A percentile compares a stretch with the other conserved stretches of the same genome.
These are phyloP conservation scores for Hortaea werneckii DNA, from an alignment of 2,329 filamentous ascomycete genomes.

Conservation along the genomic window DNA sequence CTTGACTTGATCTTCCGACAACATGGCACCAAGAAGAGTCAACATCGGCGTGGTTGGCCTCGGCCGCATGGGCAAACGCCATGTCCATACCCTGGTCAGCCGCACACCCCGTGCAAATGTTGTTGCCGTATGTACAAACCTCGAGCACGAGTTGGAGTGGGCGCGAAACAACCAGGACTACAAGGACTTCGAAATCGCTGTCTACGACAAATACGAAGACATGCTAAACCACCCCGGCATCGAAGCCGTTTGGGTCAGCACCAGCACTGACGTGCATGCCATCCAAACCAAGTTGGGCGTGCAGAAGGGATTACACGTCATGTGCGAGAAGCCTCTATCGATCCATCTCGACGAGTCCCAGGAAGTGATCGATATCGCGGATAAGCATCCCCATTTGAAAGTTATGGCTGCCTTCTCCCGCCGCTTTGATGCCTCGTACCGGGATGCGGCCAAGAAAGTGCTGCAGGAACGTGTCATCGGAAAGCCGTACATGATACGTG, in stretches of 20 bases:
- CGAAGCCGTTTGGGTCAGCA: conserved; percentile 43
- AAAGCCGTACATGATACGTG: conserved; percentile 30
- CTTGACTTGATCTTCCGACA: background rate
- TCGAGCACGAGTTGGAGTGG: conserved; percentile 28
- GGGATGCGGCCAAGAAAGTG: conserved; percentile 26
- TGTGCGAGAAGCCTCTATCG: conserved; percentile 44
- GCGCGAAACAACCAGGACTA: conserved; percentile 23
- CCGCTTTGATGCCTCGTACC: conserved; percentile 36
- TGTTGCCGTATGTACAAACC: conserved; percentile 35
- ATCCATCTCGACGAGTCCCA: conserved; percentile 15
- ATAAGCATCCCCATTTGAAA: conserved; percentile 28
- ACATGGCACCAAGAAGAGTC: background rate
- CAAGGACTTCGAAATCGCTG: conserved; percentile 31
- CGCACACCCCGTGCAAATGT: conserved; percentile 39
- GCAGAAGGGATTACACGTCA: conserved; percentile 42
- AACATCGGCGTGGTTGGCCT: conserved; percentile 39
- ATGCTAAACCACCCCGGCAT: conserved; percentile 47
- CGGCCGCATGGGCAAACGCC: conserved; percentile 45
- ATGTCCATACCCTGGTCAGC: conserved; percentile 40
- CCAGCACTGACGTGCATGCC: conserved; percentile 46
- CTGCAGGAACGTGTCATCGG: conserved; percentile 29
- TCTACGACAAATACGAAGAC: conserved; percentile 46
- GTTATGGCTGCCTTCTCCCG: conserved; percentile 38
- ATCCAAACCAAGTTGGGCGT: conserved; percentile 49
- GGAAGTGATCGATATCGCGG: conserved; percentile 24